Base-by-base conservation (phyloP, 2,329 filamentous ascomycete species). In the Fusarium robinianum region DNA sequence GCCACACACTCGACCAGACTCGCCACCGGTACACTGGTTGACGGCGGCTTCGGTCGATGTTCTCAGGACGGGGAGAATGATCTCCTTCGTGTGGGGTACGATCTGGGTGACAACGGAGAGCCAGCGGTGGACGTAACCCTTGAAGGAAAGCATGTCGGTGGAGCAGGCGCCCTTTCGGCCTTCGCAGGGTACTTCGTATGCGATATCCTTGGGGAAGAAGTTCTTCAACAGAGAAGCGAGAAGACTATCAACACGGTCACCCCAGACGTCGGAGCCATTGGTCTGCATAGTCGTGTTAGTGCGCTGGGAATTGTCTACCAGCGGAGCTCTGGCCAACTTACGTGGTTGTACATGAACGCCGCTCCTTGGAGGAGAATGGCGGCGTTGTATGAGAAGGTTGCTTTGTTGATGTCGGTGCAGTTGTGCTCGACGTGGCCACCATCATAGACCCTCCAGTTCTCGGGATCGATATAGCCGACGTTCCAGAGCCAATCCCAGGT, bases 121-220 rank as follows among this genome's bases (percentile, higher is more conserved):
- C 81, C 84, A 87, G 26, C 83, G 78, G 55, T 82, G 76, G 12
- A 88, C 72, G 45, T 84, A 83, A 25, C 84, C 85, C 67, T 88
- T 88, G 77, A 86, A 90, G 2, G 81, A 80, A 47, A 80, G 67
- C 74, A 90, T 87, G 58, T 92, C 88, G 33, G 79, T 74, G 45
- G 84, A 84, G 72, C 88, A 92, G 14, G 70, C 76, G 15, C 62
- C 68, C 3, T 74, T 69, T 18, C 63, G 57, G 22, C 62, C 58
- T 55, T 90, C 86, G 68, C 88, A 92, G 9, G 81, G 73, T 3
- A 80, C 68, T 65, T 92, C 88, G 42, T 72, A 81, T 56, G 87
- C 81, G 53, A 85, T 73, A 27, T 75, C 75, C 10, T 79, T 67
- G 27, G 72, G 72, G 68, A 81, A 81, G 67, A 82, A 82, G 48